Percentiles rank a stretch among this genome's conserved stretches.
Evolutionary conservation across 2,329 filamentous ascomycete species (phyloP).

Genomic region (Cercospora nicotianae): DNA sequence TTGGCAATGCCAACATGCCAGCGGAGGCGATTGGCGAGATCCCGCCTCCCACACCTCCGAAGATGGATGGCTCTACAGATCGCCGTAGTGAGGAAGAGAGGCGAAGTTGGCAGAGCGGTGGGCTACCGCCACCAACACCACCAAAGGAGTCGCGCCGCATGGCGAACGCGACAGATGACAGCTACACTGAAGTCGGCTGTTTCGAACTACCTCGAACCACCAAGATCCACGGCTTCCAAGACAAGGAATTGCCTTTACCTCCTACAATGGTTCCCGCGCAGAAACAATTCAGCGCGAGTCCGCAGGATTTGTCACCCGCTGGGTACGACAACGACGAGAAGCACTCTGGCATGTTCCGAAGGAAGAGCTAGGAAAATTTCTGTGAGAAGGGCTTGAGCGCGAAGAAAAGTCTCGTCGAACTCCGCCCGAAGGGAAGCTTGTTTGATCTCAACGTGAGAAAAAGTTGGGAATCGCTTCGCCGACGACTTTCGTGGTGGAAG

Average conservation of each 20-base stretch:
- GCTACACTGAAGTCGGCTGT: slow-evolving; percentile 3
- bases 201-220: slow-evolving; percentile 1
- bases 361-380: slow-evolving; percentile 4
- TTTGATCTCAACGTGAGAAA: slow-evolving; percentile 1
- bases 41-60: slow-evolving; percentile 38
- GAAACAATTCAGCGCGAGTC: slow-evolving; percentile 27
- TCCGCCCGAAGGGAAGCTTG: not conserved
- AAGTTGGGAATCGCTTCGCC: slow-evolving; percentile 15
- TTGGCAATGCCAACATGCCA: slow-evolving; percentile 32
- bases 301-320: slow-evolving; percentile 18
- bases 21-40: slow-evolving; percentile 33
- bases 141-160: slow-evolving; percentile 40
- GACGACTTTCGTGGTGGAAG: not conserved
- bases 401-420: not conserved
- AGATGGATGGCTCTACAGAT: slow-evolving; percentile 30
- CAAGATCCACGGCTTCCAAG: slow-evolving; percentile 23
- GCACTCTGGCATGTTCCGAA: not conserved
- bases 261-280: slow-evolving; percentile 19
- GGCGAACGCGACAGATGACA: slow-evolving; percentile 7
- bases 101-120: slow-evolving; percentile 28
- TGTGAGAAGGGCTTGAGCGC: not conserved
- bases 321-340: not conserved
- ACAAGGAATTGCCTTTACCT: slow-evolving; percentile 34
- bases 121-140: slow-evolving; percentile 47
- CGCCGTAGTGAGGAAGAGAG: slow-evolving; percentile 26